These are phyloP conservation scores for Stagonosporopsis cucurbitacearum DNA, from an alignment of 2,329 filamentous ascomycete genomes.

Conservation along the genomic window DNA sequence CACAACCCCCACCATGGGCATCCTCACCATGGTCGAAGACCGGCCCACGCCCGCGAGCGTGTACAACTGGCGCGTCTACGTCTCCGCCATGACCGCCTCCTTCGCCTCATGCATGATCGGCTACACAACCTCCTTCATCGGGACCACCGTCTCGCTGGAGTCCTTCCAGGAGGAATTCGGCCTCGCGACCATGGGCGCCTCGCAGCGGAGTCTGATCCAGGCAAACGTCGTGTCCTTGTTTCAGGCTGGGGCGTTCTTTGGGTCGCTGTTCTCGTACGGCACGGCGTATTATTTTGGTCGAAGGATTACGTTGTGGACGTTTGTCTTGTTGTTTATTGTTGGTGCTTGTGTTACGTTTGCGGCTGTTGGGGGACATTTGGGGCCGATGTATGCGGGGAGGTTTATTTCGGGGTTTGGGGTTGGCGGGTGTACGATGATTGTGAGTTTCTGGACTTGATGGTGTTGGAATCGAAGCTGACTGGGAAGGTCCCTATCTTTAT, in stretches of 20 bases:
- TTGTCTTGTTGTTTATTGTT: conserved; percentile 65
- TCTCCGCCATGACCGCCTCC: conserved; percentile 61
- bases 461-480: background rate
- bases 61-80: conserved; percentile 67
- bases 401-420: conserved; percentile 65
- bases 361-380: conserved; percentile 54
- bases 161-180: conserved; percentile 74
- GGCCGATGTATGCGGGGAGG: conserved; percentile 63
- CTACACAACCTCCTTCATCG: conserved; percentile 78
- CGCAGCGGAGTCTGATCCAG: conserved; percentile 65
- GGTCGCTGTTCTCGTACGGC: conserved; percentile 63
- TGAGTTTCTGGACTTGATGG: conserved; percentile 37
- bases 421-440: conserved; percentile 52
- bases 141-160: conserved; percentile 71
- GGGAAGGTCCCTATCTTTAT: conserved; percentile 67
- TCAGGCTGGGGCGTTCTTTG: conserved; percentile 85
- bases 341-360: conserved; percentile 76
- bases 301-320: conserved; percentile 60
- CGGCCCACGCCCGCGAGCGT: conserved; percentile 63
- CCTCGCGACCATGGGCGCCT: conserved; percentile 59
- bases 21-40: conserved; percentile 46
- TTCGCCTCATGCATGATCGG: conserved; percentile 66
- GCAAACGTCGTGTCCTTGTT: conserved; percentile 82
- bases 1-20: conserved; percentile 37
- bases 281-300: conserved; percentile 72